These are phyloP conservation scores for Voacanga thouarsii DNA, from an alignment of 257 asterid genomes.

Conservation along the genomic window DNA sequence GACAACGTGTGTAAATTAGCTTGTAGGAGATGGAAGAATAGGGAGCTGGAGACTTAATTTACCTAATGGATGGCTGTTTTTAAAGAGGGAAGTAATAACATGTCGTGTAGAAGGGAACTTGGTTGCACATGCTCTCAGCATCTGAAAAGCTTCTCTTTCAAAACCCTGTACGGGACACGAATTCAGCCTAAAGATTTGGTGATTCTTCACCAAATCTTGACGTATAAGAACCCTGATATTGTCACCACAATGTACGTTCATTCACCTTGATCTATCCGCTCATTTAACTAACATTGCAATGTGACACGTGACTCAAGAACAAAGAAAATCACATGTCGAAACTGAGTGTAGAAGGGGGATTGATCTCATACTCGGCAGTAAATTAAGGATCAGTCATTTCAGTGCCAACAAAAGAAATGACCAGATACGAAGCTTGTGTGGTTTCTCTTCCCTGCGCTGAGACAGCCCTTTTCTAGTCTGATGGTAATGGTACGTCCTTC, in stretches of 20 bases:
- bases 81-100: background rate
- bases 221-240: too few relatives aligned
- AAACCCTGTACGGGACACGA: background rate
- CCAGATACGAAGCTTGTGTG: background rate
- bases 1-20: slow-evolving; percentile 17
- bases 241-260: too few relatives aligned
- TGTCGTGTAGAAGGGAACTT: background rate
- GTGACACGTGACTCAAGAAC: background rate
- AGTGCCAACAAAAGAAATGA: background rate
- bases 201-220: background rate
- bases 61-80: background rate
- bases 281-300: background rate
- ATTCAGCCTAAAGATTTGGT: background rate
- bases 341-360: background rate
- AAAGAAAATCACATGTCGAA: background rate
- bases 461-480: background rate
- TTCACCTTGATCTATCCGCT: too few relatives aligned
- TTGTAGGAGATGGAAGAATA: background rate
- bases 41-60: slow-evolving; percentile 4
- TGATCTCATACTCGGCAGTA: too few relatives aligned
- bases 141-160: background rate
- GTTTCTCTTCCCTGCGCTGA: background rate
- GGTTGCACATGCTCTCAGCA: slow-evolving; percentile 5
- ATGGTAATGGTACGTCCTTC: background rate
- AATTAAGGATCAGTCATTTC: background rate